Evolutionary conservation across 352 stramenopile genomes (phyloP).

Genomic region (Pythium biforme): DNA sequence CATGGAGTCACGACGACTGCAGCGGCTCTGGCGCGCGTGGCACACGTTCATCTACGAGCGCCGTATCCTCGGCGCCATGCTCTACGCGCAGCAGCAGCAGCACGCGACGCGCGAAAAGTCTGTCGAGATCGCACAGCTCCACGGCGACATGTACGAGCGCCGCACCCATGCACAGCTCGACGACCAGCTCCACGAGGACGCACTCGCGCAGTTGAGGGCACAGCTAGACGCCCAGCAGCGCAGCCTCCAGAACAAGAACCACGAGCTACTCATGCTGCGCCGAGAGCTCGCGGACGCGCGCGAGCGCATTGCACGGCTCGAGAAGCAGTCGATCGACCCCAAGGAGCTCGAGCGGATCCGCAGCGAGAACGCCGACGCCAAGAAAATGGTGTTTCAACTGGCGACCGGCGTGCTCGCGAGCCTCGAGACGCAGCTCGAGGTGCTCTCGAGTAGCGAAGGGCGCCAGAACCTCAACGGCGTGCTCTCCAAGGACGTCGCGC

Average conservation of each 20-base stretch:
- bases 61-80: constrained; percentile 66
- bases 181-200: constrained; percentile 41
- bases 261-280: constrained; percentile 52
- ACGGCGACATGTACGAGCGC: constrained; percentile 60
- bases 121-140: constrained; percentile 49
- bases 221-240: constrained; percentile 34
- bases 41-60: constrained; percentile 57
- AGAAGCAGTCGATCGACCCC: constrained; percentile 52
- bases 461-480: constrained; percentile 60
- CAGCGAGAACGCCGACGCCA: constrained; percentile 59
- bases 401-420: constrained; percentile 38
- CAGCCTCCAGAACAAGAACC: constrained; percentile 41
- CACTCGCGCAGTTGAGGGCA: constrained; percentile 34
- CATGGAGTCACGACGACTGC: constrained; percentile 36
- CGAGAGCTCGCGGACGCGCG: constrained; percentile 42
- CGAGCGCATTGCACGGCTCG: constrained; percentile 33
- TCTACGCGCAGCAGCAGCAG: constrained; percentile 66
- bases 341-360: constrained; percentile 56
- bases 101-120: constrained; percentile 37
- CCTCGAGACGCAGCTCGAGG: constrained; percentile 61
- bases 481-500: constrained; percentile 61
- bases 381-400: constrained; percentile 71
- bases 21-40: constrained; percentile 47
- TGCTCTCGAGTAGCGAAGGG: constrained; percentile 58
- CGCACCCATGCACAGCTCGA: constrained; percentile 35